These are phyloP conservation scores for Candida alai DNA, from an alignment of 805 yeast genomes.

Conservation along the genomic window DNA sequence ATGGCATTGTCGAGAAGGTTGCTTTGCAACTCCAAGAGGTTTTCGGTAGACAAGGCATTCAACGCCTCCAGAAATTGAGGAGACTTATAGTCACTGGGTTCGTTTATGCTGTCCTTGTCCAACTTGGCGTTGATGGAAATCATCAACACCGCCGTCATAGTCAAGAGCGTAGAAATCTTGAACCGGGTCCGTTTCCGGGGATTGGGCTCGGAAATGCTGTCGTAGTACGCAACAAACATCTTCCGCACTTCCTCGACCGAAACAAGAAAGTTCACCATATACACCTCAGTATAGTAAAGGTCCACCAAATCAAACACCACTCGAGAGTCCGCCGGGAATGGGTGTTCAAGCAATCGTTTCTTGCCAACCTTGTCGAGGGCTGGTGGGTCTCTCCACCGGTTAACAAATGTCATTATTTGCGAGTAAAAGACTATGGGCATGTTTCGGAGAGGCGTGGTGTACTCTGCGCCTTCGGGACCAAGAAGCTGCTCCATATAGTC, in stretches of 20 bases:
- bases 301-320: slow-evolving; percentile 26
- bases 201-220: slow-evolving; percentile 9
- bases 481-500: slow-evolving; percentile 28
- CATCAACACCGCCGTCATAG: slow-evolving; percentile 28
- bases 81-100: too few relatives aligned
- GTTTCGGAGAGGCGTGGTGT: slow-evolving; percentile 24
- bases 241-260: slow-evolving; percentile 13
- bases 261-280: slow-evolving; percentile 19
- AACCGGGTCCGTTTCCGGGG: slow-evolving; percentile 13
- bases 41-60: not conserved
- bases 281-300: slow-evolving; percentile 19
- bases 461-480: slow-evolving; percentile 15
- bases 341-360: slow-evolving; percentile 18
- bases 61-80: not conserved
- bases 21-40: slow-evolving; percentile 16
- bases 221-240: slow-evolving; percentile 25
- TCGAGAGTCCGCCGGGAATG: slow-evolving; percentile 23
- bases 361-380: slow-evolving; percentile 17
- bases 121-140: slow-evolving; percentile 21
- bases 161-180: slow-evolving; percentile 28
- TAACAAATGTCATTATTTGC: slow-evolving; percentile 15
- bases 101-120: slow-evolving; percentile 12
- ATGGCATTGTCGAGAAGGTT: slow-evolving; percentile 30
- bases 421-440: slow-evolving; percentile 23
- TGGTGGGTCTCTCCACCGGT: slow-evolving; percentile 31